phyloP scores from a whole-genome alignment of 176 grass and related monocot species.

The Olyra latifolia region DNA sequence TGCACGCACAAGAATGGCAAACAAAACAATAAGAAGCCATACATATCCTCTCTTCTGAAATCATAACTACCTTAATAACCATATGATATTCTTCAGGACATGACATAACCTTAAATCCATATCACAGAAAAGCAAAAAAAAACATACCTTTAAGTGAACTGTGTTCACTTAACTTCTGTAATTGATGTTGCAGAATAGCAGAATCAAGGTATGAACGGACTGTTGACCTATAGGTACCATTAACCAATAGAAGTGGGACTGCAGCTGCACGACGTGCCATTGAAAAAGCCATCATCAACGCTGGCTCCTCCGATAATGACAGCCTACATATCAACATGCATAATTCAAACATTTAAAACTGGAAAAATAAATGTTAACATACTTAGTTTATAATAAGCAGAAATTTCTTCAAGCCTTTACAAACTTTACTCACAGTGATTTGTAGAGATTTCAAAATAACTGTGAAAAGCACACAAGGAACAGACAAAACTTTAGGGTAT shows the following conservation, averaged over 20 bases:
- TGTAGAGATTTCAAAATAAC: not conserved
- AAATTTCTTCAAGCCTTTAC: not conserved
- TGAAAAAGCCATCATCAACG: constrained; percentile 90
- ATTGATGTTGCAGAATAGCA: constrained; percentile 83
- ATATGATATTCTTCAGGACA: constrained; percentile 6
- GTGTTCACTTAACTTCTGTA: constrained; percentile 60
- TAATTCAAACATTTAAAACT: constrained; percentile 6
- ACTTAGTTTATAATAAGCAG: not conserved
- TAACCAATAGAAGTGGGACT: constrained; percentile 88
- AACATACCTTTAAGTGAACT: constrained; percentile 75
- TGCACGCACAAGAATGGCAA: not conserved
- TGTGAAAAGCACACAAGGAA: not conserved
- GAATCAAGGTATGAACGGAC: constrained; percentile 87
- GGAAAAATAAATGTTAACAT: not conserved
- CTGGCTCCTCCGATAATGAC: constrained; percentile 68
- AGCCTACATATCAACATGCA: constrained; percentile 49
- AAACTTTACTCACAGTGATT: constrained; percentile 2
- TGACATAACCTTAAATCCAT: not conserved
- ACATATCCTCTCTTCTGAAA: not conserved
- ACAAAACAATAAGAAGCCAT: not conserved
- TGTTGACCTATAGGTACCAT: constrained; percentile 94
- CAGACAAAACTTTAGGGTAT: not conserved
- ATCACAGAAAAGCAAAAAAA: not conserved
- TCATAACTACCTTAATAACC: not conserved
- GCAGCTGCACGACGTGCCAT: constrained; percentile 85